Conservation (phyloP, 345 rosid genomes). For the Boechera divaricarpa region DNA sequence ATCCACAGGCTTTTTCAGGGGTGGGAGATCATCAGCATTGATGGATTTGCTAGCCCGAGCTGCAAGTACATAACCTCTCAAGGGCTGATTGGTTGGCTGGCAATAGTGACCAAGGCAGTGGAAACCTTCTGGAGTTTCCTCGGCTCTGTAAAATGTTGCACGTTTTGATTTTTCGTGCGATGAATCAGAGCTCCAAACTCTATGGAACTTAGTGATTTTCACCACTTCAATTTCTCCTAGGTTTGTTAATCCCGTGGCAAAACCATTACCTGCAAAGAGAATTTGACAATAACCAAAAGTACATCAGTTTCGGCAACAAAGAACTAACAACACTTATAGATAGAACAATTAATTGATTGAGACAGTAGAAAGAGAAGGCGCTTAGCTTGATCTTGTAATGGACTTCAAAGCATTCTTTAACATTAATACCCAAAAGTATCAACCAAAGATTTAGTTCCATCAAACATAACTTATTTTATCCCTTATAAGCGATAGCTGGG, state of each 20-base stretch:
- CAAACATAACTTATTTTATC: slow-evolving; percentile 3
- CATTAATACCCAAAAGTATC: not conserved
- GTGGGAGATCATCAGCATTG: slow-evolving; percentile 45
- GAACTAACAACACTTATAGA: slow-evolving; percentile 13
- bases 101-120: slow-evolving; percentile 80
- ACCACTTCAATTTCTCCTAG: slow-evolving; percentile 74
- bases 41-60: slow-evolving; percentile 46
- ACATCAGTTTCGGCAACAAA: slow-evolving; percentile 23
- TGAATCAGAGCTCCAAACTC: slow-evolving; percentile 62
- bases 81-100: slow-evolving; percentile 62
- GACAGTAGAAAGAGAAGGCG: not conserved
- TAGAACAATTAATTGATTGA: not conserved
- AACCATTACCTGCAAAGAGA: slow-evolving; percentile 66
- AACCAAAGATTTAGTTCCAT: not conserved
- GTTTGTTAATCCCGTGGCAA: slow-evolving; percentile 65
- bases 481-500: not conserved
- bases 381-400: not conserved
- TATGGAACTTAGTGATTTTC: slow-evolving; percentile 63
- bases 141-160: slow-evolving; percentile 69
- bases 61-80: slow-evolving; percentile 79
- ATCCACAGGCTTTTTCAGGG: slow-evolving; percentile 63
- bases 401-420: slow-evolving; percentile 12
- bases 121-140: slow-evolving; percentile 69
- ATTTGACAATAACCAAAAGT: not conserved
- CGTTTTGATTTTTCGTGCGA: slow-evolving; percentile 55